phyloP scores from a whole-genome alignment of 176 grass and related monocot species.

The Carex scoparia region DNA sequence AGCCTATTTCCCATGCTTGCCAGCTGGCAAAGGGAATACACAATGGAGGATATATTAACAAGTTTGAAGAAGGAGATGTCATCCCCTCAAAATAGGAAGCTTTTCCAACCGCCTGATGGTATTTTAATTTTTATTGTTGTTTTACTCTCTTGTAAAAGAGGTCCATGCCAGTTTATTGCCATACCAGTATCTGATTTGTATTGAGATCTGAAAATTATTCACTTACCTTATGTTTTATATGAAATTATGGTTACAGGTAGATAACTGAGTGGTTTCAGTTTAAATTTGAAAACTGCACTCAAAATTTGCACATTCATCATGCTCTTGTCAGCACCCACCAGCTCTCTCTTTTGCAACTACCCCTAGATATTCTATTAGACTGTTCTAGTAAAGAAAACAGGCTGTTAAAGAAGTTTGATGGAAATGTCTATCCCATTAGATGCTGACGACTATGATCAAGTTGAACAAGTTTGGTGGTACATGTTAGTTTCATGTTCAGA shows the following conservation, averaged over 20 bases:
- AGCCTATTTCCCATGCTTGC: conserved; percentile 75
- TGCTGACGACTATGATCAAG: not conserved
- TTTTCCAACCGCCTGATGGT: conserved; percentile 81
- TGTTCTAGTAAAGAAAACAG: not conserved
- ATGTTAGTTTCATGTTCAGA: not conserved
- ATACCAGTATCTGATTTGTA: not conserved
- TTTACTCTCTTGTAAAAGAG: not conserved
- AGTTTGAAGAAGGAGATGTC: conserved; percentile 88
- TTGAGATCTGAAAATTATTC: not conserved
- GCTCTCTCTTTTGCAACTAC: not conserved
- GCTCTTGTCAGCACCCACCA: not conserved
- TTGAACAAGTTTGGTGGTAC: not conserved
- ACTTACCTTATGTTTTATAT: not conserved
- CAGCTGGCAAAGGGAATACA: conserved; percentile 73
- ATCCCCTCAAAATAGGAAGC: conserved; percentile 72
- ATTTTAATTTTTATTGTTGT: conserved; percentile 13
- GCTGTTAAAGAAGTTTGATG: not conserved
- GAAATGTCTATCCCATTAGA: not conserved
- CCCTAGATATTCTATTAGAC: not conserved
- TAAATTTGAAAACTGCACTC: not conserved
- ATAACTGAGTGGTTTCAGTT: not conserved
- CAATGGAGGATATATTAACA: conserved; percentile 80
- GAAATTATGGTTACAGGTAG: not conserved
- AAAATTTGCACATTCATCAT: not conserved
- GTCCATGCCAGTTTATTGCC: not conserved